Conservation (phyloP, 2,329 filamentous ascomycete species). For the Beauveria varroae region DNA sequence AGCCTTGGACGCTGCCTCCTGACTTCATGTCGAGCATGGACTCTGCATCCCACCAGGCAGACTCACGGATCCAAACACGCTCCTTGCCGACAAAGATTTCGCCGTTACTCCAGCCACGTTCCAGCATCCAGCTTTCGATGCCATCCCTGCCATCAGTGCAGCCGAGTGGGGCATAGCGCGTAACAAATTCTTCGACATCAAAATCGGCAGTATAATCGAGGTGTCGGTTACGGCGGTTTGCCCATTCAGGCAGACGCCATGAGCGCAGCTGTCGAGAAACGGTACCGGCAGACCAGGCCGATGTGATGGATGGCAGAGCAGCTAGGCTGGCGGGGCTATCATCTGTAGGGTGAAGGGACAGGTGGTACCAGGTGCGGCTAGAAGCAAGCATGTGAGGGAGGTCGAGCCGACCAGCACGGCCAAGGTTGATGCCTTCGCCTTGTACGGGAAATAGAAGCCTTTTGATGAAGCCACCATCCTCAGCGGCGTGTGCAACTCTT, state of each 20-base stretch:
- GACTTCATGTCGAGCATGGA: slow-evolving; percentile 88
- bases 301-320: slow-evolving; percentile 63
- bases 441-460: slow-evolving; percentile 72
- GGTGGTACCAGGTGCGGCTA: slow-evolving; percentile 91
- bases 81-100: slow-evolving; percentile 88
- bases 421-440: slow-evolving; percentile 72
- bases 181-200: slow-evolving; percentile 83
- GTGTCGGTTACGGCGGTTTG: slow-evolving; percentile 82
- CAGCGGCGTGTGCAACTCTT: slow-evolving; percentile 74
- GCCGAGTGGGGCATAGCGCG: slow-evolving; percentile 73
- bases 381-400: slow-evolving; percentile 66
- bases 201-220: slow-evolving; percentile 97
- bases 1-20: slow-evolving; percentile 35
- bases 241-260: slow-evolving; percentile 94
- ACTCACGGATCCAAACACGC: slow-evolving; percentile 91
- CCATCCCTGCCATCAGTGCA: slow-evolving; percentile 88
- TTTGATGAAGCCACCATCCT: slow-evolving; percentile 75
- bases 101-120: slow-evolving; percentile 96
- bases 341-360: slow-evolving; percentile 86
- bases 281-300: slow-evolving; percentile 85
- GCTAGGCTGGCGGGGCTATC: slow-evolving; percentile 69
- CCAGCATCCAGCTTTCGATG: slow-evolving; percentile 87
- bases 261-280: slow-evolving; percentile 88
- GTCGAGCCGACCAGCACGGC: slow-evolving; percentile 71
- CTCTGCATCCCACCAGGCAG: slow-evolving; percentile 96